Evolutionary conservation across 2,329 filamentous ascomycete genomes (phyloP).

Genomic region (Monilinia polystroma): DNA sequence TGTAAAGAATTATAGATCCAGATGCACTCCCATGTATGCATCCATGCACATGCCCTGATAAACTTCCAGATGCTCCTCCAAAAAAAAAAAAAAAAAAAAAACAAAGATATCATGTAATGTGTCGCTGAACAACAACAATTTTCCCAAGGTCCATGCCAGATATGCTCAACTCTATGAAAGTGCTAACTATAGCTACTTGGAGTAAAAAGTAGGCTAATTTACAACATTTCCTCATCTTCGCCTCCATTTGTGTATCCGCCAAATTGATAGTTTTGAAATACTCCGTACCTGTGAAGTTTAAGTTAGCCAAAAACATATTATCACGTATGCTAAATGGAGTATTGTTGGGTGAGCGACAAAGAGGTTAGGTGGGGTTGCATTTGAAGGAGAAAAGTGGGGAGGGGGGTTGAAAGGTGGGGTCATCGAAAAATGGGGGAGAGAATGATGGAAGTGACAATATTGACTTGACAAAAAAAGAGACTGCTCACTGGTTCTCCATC

Average conservation of each 20-base stretch:
- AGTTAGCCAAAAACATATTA: conserved; percentile 6
- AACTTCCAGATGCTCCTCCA: conserved; percentile 10
- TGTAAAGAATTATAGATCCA: conserved; percentile 29
- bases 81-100: not conserved
- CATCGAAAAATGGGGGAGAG: not conserved
- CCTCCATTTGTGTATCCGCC: conserved; percentile 31
- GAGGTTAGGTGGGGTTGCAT: not conserved
- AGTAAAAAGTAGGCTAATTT: conserved; percentile 34
- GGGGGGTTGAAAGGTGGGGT: conserved; percentile 17
- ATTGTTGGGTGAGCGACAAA: not conserved
- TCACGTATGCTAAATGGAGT: not conserved
- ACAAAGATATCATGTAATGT: not conserved
- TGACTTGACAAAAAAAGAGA: not conserved
- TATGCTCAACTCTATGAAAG: conserved; percentile 28
- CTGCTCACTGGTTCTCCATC: conserved; percentile 38
- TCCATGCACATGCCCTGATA: not conserved
- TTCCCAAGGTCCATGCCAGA: conserved; percentile 20
- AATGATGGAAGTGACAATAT: conserved; percentile 1
- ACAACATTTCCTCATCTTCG: conserved; percentile 41
- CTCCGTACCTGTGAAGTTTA: conserved; percentile 28
- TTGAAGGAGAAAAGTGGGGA: conserved; percentile 1
- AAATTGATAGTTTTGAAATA: conserved; percentile 32
- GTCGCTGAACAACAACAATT: conserved; percentile 18
- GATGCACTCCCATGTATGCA: conserved; percentile 23
- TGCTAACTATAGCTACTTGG: conserved; percentile 32